Evolutionary conservation across 1,139 yeast species (phyloP).

Genomic region (Casaregolazyma lundiana): DNA sequence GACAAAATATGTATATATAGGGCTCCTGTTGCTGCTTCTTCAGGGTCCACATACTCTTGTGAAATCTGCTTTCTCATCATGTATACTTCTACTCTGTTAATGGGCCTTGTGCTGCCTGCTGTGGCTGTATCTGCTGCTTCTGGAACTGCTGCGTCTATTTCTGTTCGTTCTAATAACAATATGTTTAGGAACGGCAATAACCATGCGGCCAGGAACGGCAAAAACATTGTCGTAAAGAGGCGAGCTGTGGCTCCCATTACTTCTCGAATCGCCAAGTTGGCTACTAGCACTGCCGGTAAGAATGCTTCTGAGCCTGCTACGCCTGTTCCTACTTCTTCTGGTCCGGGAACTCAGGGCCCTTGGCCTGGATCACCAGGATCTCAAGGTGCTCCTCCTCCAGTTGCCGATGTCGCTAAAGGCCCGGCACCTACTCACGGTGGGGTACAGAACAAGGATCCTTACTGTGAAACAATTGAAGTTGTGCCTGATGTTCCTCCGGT

Average conservation of each 20-base stretch:
- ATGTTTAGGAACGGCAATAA: not conserved
- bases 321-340: not conserved
- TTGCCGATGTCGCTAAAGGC: no score
- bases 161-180: no score
- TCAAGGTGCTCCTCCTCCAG: no score
- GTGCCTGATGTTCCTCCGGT: not conserved
- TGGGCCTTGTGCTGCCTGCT: not conserved
- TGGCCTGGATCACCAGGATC: no score
- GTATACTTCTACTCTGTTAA: not conserved
- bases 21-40: not conserved
- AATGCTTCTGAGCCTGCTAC: slow-evolving; percentile 5
- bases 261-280: not conserved
- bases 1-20: not conserved
- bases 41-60: not conserved
- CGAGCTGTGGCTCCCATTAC: not conserved
- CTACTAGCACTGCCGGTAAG: not conserved
- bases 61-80: not conserved
- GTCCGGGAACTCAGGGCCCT: no score
- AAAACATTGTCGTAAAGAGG: not conserved
- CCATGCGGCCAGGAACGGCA: no score
- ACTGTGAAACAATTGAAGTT: not conserved
- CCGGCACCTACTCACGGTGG: not conserved
- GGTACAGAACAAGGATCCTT: not conserved
- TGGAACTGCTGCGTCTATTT: not conserved
- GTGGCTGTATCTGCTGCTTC: not conserved